Base-by-base conservation (phyloP, 1,284 basidiomycete genomes). In the Tremellales sp. region DNA sequence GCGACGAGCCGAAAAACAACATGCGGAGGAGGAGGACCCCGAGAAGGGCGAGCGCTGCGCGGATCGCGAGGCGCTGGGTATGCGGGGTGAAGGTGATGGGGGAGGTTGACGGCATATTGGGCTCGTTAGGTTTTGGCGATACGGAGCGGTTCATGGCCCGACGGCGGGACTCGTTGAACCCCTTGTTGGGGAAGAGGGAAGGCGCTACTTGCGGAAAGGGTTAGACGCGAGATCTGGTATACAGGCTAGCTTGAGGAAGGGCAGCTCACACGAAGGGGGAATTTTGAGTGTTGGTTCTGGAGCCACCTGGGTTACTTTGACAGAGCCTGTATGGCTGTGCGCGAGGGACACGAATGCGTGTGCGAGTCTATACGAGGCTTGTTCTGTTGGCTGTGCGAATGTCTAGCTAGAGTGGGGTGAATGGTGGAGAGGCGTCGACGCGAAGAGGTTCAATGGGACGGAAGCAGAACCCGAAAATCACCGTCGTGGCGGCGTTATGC, bases 11-110 rank as follows among this genome's bases (percentile, higher is more conserved):
- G 54, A 69, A 68, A 54, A 73, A 70, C 24, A 72, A 40, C 18
- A 65, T 54, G 19, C 69, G 66, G 37, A 70, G 44, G 45, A 71
- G 53, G 48, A 72, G 52, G 40, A 72, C 46, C 7, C 43, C 50
- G 3, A 63, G 45, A 50, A 70, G 47, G 21, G 60, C 61, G 37
- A 72, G 56, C 2, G 62, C 61, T 21, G 56, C 58, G 25, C 72
- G 67, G 43, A 70, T 60, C 14, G 61, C 53, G 36, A 72, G 54
- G 10, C 72, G 66, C 40, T 70, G 66, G 3, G 57, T 60, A 10
- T 56, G 50, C 9, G 64, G 65, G 2, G 60, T 61, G 45, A 69
- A 56, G 13, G 34, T 34, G 29, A 50, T 14, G 13, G 43, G 37
- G 33, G 46, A 40, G 10, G 57, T 18, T 18, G 55, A 39, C 3